Base-by-base conservation (phyloP, 352 stramenopile genomes). In the Phytophthora fragariaefolia region DNA sequence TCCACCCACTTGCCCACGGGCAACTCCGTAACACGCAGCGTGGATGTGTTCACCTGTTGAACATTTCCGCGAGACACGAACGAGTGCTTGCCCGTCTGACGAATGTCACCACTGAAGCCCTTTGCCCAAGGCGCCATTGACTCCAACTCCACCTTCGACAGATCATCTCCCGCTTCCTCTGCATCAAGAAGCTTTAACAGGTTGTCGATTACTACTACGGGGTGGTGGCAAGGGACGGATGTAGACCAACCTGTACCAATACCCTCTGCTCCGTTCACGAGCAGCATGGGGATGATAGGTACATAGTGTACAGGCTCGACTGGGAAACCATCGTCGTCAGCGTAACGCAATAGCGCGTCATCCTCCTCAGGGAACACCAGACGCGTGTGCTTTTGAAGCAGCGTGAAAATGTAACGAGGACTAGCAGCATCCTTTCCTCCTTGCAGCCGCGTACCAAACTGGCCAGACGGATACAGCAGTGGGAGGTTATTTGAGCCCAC, bases 211-310 rank as follows among this genome's bases (percentile, higher is more conserved):
- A 99, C 87, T 28, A 98, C 81, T 18, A 98, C 80, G 5, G 98
- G 97, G 69, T 98, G 85, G 69, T 99, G 97, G 67, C 95, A 99
- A 24, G 97, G 97, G 49, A 99, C 91, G 6, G 77, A 97, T 10
- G 95, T 98, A 20, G 87, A 98, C 96, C 97, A 99, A 20, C 98
- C 98, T 1, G 98, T 99, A 61, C 98, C 98, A 62, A 99, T 99
- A 53, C 98, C 98, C 51, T 99, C 97, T 0, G 89, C 96, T 15
- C 98, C 98, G 73, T 99, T 99, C 4, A 99, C 88, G 0, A 99
- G 85, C 23, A 98, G 79, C 79, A 98, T 92, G 9, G 96, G 96
- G 26, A 99, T 80, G 34, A 98, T 97, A 12, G 97, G 97, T 58
- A 99, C 92, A 75, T 99, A 99, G 67, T 97, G 96, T 27, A 96